Base-by-base conservation (phyloP, 140 eudicot genomes). In the Stevia rebaudiana region DNA sequence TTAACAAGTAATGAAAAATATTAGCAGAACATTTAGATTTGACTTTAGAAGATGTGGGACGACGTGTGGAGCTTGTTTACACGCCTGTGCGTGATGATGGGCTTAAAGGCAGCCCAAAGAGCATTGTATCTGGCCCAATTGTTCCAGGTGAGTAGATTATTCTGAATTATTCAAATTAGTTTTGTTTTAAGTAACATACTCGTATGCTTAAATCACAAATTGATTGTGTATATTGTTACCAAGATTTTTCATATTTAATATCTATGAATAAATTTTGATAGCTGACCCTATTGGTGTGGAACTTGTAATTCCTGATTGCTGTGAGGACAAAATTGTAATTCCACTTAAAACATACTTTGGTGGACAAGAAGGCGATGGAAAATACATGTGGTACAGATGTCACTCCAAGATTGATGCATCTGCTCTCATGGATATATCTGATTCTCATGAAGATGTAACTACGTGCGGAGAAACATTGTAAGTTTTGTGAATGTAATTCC, bases 71-170 rank as follows among this genome's bases (percentile, higher is more conserved):
- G 76, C 78, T 92, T 78, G 69, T 83, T 33, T 92, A 79, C 47
- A 85, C 94, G 39, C 98, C 98, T 57, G 94, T 92, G 15, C 82
- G 98, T 63, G 83, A 61, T 59, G 98, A 92, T 83, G 95, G 95
- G 44, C 75, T 68, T 30, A 81, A 78, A 83, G 98, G 98, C 40
- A 69, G 30, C 63, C 81, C 87, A 33, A 75, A 36, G 67, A 83
- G 78, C 47, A 33, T 85, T 25, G 41, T 79, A 36, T 92, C 98
- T 42, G 30, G 64, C 68, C 84, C 78, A 18, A 71, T 92, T 67
- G 58, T 79, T 50, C 94, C 98, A 10, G 95, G 98, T 87, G 75
- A 52, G 86, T 67, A 61, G 52, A 64, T 73, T 53, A 64, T 73
- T 53, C 60, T 67, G 6, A 58, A 11, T 40, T 52, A 18, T 22